Evolutionary conservation across 1,139 yeast genomes (phyloP), one percentile per base, ranked within the genome.

Genomic region (Saccharomyces hybrid): DNA sequence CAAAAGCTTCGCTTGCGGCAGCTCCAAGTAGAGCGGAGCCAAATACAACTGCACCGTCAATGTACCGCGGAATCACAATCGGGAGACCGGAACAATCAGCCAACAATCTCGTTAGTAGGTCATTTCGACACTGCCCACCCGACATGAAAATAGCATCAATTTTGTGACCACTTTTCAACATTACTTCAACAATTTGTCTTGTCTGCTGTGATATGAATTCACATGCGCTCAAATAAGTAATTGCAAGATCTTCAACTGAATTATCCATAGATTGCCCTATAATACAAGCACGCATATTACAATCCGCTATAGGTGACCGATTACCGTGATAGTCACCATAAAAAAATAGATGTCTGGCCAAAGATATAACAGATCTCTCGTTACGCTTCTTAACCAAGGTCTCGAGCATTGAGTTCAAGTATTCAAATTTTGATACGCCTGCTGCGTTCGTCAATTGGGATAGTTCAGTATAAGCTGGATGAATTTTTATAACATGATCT

Each of bases 161-260:
- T 23, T 76, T 63, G 73, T 91, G 97, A 5, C 99, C 99, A 3
- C 86, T 77, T 54, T 78, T 74, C 64, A 82, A 84, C 88, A 93
- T 86, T 56, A 84, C 83, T 61, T 88, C 95, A 38, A 93, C 84
- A 67, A 93, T 93, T 67, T 93, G 99, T 66, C 97, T 82, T 0
- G 98, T 91, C 74, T 93, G 99, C 70, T 90, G 97, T 54, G 97
- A 97, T 71, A 93, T 91, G 67, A 93, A 93, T 73, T 93, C 99
- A 72, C 97, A 89, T 8, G 98, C 97, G 19, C 88, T 97, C 54
- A 91, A 79, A 69, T 93, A 93, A 62, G 83, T 85, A 57, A 89
- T 72, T 1, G 97, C 97, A 63, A 93, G 76, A 57, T 88, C 90
- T 63, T 89, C 88, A 46, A 91, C 75, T 0, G 96, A 84, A 4